Conservation (phyloP, 352 stramenopile species). For the Pythium vanterpoolii region DNA sequence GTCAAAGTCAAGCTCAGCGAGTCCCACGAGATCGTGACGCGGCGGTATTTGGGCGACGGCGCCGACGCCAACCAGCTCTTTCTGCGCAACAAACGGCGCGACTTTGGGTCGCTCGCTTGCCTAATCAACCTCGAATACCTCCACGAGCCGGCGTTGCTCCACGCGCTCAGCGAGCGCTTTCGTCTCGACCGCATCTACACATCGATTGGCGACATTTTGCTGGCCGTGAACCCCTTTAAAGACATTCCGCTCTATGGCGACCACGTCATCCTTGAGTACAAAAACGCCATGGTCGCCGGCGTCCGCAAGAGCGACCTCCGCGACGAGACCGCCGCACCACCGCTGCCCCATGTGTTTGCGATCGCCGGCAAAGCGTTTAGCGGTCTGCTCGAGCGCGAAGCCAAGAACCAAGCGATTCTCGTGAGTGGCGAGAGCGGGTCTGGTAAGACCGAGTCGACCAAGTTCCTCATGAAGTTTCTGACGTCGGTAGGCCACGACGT, state of each 20-base stretch:
- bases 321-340: not conserved
- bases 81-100: conserved; percentile 58
- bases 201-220: conserved; percentile 81
- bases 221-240: conserved; percentile 85
- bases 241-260: conserved; percentile 64
- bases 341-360: conserved; percentile 88
- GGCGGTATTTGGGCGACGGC: conserved; percentile 28
- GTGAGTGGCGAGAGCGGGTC: conserved; percentile 85
- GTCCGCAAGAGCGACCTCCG: conserved; percentile 5
- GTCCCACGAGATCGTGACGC: conserved; percentile 37
- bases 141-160: conserved; percentile 79
- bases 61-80: conserved; percentile 50
- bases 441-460: conserved; percentile 88
- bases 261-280: conserved; percentile 63
- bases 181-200: conserved; percentile 81
- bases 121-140: conserved; percentile 81
- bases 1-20: conserved; percentile 50
- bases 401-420: conserved; percentile 81
- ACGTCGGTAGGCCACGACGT: conserved; percentile 78
- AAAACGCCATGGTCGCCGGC: conserved; percentile 33
- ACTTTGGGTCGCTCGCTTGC: conserved; percentile 54
- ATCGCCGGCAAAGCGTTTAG: conserved; percentile 87
- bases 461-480: conserved; percentile 92
- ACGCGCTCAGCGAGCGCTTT: conserved; percentile 79
- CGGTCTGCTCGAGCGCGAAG: conserved; percentile 49